These are phyloP conservation scores for Penicillium sclerotigenum DNA, from an alignment of 2,329 filamentous ascomycete species.

Conservation along the genomic window DNA sequence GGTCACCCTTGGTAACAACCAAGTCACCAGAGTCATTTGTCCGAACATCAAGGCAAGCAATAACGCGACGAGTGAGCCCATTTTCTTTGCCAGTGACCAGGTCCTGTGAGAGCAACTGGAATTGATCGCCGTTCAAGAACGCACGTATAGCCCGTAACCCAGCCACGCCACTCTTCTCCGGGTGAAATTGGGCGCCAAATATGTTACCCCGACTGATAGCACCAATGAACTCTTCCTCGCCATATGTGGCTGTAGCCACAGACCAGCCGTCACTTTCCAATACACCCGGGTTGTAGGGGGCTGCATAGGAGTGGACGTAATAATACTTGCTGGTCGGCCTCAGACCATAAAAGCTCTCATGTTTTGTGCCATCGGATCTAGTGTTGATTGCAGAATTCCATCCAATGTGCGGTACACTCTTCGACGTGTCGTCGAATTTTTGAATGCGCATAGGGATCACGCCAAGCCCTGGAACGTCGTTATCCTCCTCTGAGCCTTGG, in stretches of 20 bases:
- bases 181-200: conserved; percentile 93
- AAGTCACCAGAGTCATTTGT: conserved; percentile 92
- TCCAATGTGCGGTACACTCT: conserved; percentile 97
- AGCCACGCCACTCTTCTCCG: conserved; percentile 91
- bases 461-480: conserved; percentile 68
- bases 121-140: conserved; percentile 72
- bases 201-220: conserved; percentile 83
- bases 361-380: conserved; percentile 40
- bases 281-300: conserved; percentile 67
- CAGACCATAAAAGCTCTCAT: conserved; percentile 71
- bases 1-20: conserved; percentile 96
- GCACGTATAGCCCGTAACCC: conserved; percentile 79
- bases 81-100: conserved; percentile 37
- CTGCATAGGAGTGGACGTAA: conserved; percentile 94
- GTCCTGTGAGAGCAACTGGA: conserved; percentile 49
- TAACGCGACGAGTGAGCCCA: conserved; percentile 86
- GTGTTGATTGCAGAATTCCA: conserved; percentile 81
- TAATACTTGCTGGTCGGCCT: conserved; percentile 88
- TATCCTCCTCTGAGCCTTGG: conserved; percentile 76
- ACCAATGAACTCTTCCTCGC: conserved; percentile 83
- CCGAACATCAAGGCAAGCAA: conserved; percentile 93
- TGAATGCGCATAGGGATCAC: conserved; percentile 68
- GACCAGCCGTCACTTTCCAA: conserved; percentile 83
- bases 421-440: conserved; percentile 72
- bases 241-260: conserved; percentile 87